Conservation (phyloP, 2,329 filamentous ascomycete genomes). For the Penicillium corylophilum region DNA sequence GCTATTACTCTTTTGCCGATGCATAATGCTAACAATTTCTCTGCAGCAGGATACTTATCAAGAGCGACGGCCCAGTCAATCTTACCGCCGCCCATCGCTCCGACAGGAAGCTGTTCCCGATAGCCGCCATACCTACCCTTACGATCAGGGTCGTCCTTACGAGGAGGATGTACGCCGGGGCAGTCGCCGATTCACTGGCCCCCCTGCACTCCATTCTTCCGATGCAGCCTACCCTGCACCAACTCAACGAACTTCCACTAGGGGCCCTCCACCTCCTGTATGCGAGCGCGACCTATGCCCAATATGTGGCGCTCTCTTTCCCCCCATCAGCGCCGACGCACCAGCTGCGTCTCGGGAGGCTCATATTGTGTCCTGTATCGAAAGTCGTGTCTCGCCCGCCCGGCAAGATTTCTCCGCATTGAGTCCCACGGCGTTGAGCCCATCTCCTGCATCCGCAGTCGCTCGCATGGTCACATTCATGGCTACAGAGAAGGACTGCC, state of each 20-base stretch:
- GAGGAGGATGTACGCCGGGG: background rate
- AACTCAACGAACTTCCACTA: background rate
- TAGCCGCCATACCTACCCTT: background rate
- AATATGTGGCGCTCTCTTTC: conserved; percentile 44
- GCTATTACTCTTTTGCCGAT: background rate
- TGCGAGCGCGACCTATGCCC: conserved; percentile 49
- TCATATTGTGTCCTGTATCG: conserved; percentile 48
- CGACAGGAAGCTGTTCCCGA: conserved; percentile 8
- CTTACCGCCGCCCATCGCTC: conserved; percentile 22
- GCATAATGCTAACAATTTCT: background rate
- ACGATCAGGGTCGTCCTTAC: background rate
- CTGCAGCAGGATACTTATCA: conserved; percentile 7
- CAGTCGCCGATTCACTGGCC: background rate
- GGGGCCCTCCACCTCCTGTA: conserved; percentile 20
- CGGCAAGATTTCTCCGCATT: conserved; percentile 2
- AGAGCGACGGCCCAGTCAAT: conserved; percentile 27
- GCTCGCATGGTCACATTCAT: conserved; percentile 49
- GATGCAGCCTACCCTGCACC: background rate
- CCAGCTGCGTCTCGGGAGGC: conserved; percentile 44
- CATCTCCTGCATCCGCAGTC: conserved; percentile 25
- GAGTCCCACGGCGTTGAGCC: conserved; percentile 16
- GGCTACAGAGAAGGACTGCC: conserved; percentile 64
- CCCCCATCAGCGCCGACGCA: conserved; percentile 37
- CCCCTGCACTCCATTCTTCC: background rate
- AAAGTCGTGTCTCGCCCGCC: conserved; percentile 27